Conservation (phyloP, 768 basidiomycete species). For the Cyathus striatus region DNA sequence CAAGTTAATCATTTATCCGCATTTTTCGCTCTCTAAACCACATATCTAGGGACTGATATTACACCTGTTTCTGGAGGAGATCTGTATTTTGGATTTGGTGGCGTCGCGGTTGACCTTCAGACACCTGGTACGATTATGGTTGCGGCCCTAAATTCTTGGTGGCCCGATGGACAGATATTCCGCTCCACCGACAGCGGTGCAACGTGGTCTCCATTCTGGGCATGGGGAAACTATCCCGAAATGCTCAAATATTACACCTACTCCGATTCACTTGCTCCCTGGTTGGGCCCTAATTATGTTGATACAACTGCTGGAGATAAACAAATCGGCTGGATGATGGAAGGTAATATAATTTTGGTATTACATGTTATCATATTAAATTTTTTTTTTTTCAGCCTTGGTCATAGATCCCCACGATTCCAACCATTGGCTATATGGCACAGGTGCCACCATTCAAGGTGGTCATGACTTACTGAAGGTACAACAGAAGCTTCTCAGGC, state of each 20-base stretch:
- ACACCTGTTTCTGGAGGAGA: conserved; percentile 56
- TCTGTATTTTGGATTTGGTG: conserved; percentile 60
- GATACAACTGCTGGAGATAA: conserved; percentile 36
- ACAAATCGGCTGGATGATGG: conserved; percentile 73
- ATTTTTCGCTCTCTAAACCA: neutral
- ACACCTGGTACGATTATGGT: conserved; percentile 65
- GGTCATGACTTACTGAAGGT: conserved; percentile 47
- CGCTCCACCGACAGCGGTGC: conserved; percentile 53
- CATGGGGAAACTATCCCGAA: conserved; percentile 41
- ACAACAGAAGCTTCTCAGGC: too few relatives aligned
- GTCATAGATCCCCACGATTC: conserved; percentile 64
- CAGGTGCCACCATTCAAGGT: conserved; percentile 60
- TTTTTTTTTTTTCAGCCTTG: conserved; percentile 31
- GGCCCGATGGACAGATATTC: conserved; percentile 64
- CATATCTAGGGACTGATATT: conserved; percentile 46
- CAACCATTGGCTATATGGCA: conserved; percentile 70
- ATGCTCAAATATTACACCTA: conserved; percentile 51
- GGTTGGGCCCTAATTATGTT: conserved; percentile 48
- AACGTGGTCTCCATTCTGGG: conserved; percentile 58
- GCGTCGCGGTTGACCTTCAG: conserved; percentile 55
- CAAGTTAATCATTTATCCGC: conserved; percentile 10
- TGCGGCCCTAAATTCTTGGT: conserved; percentile 60
- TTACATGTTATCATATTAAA: too few relatives aligned
- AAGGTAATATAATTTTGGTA: too few relatives aligned
- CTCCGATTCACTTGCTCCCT: conserved; percentile 51